phyloP scores from a whole-genome alignment of 441 rosid genomes.

The Jatropha podagrica region DNA sequence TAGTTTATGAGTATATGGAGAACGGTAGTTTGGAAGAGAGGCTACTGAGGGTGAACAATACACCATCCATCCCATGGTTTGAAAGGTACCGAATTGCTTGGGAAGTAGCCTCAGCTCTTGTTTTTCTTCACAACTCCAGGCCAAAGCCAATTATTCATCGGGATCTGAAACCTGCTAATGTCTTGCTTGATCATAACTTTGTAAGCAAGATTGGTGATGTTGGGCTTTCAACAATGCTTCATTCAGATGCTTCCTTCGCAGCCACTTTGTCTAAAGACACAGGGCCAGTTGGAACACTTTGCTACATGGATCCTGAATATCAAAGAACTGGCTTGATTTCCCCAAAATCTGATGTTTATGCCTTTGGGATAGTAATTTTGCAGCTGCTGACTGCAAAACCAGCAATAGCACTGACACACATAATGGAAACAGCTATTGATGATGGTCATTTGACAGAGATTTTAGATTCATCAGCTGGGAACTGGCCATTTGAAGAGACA shows the following conservation, averaged over 20 bases:
- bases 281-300: constrained; percentile 76
- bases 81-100: constrained; percentile 77
- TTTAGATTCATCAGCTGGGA: constrained; percentile 73
- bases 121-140: constrained; percentile 74
- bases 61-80: constrained; percentile 81
- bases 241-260: constrained; percentile 36
- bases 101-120: constrained; percentile 89
- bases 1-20: constrained; percentile 86
- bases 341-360: constrained; percentile 80
- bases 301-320: constrained; percentile 90
- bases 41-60: constrained; percentile 43
- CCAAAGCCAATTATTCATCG: constrained; percentile 85
- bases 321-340: constrained; percentile 77
- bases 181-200: constrained; percentile 77
- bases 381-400: constrained; percentile 85
- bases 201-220: constrained; percentile 94
- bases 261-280: constrained; percentile 50
- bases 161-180: constrained; percentile 91
- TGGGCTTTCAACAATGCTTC: constrained; percentile 73
- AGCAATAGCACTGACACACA: constrained; percentile 66
- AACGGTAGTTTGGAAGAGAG: constrained; percentile 87
- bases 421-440: constrained; percentile 67
- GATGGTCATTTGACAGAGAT: constrained; percentile 43
- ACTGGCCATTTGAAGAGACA: constrained; percentile 77
- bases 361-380: constrained; percentile 79